Conservation (phyloP, 164 flowering plant species). For the Piper longum region DNA sequence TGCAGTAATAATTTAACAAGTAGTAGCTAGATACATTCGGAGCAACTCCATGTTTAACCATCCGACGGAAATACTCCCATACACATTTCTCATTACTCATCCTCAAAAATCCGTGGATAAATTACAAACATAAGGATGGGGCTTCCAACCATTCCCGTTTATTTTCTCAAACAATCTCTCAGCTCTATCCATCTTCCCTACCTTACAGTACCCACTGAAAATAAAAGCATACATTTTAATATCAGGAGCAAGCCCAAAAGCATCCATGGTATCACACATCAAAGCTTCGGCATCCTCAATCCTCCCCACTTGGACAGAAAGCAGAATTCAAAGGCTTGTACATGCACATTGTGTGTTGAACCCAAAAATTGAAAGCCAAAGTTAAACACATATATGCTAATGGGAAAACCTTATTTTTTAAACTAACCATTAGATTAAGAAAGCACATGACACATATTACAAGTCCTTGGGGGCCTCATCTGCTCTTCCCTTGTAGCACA, state of each 20-base stretch:
- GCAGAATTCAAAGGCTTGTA: conserved; percentile 31
- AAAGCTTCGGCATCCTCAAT: conserved; percentile 36
- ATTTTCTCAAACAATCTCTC: conserved; percentile 35
- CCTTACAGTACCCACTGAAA: conserved; percentile 35
- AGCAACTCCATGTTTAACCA: conserved; percentile 23
- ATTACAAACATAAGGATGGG: conserved; percentile 35
- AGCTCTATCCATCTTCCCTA: conserved; percentile 40
- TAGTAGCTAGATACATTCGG: conserved; percentile 33
- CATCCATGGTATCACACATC: conserved; percentile 32
- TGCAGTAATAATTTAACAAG: conserved; percentile 33
- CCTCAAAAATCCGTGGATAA: conserved; percentile 41
- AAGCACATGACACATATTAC: too few species aligned
- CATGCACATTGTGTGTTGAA: conserved; percentile 18
- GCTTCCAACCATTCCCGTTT: conserved; percentile 35
- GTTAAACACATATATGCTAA: conserved; percentile 24
- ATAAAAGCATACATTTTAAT: conserved; percentile 36
- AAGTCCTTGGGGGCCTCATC: too few species aligned
- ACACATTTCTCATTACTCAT: conserved; percentile 27
- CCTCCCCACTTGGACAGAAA: conserved; percentile 27
- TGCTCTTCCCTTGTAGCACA: conserved; percentile 27
- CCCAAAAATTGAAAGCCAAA: conserved; percentile 18
- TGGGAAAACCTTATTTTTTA: too few species aligned
- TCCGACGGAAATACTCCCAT: conserved; percentile 19
- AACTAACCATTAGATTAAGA: too few species aligned
- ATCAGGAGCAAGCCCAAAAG: conserved; percentile 22